A percentile compares a stretch with the other conserved stretches of the same genome.
These are phyloP conservation scores for Scutellaria galericulata DNA, from an alignment of 257 asterid species.

Conservation along the genomic window DNA sequence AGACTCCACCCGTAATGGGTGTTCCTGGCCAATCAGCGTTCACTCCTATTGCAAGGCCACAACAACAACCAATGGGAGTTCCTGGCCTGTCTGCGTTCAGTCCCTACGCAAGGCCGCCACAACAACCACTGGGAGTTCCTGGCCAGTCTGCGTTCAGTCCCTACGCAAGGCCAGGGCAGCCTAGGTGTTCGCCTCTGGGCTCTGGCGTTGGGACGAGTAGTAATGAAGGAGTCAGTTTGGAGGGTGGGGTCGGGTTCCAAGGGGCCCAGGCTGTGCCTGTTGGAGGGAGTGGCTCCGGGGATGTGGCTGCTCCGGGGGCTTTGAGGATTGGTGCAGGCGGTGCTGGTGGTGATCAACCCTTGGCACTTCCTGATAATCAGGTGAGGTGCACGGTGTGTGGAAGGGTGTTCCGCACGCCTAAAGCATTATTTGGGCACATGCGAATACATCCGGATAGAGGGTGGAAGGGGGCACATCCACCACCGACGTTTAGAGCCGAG, in stretches of 20 bases:
- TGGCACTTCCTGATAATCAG: neutral
- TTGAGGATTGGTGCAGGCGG: neutral
- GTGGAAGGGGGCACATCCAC: constrained; percentile 48
- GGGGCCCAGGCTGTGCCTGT: neutral
- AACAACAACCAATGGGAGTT: constrained; percentile 16
- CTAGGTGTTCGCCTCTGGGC: too few species aligned
- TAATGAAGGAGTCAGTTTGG: neutral
- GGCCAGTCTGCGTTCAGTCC: too few species aligned
- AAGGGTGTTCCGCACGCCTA: neutral
- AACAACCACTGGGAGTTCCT: too few species aligned
- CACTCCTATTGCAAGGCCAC: too few species aligned
- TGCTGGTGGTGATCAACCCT: neutral
- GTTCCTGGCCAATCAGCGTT: too few species aligned
- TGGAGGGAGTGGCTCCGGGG: neutral
- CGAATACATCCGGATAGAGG: constrained; percentile 43
- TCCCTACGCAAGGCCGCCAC: neutral
- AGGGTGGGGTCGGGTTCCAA: neutral
- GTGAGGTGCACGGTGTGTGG: constrained; percentile 35
- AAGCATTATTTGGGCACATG: constrained; percentile 52
- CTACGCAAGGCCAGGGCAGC: too few species aligned
- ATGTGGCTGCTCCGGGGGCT: neutral
- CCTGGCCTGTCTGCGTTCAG: constrained; percentile 38
- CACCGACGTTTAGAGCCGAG: constrained; percentile 40
- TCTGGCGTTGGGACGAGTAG: neutral
- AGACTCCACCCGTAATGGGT: too few species aligned